A percentile compares a stretch with the other conserved stretches of the same genome.
These are phyloP conservation scores for Apocynum venetum DNA, from an alignment of 257 asterid species.

Conservation along the genomic window DNA sequence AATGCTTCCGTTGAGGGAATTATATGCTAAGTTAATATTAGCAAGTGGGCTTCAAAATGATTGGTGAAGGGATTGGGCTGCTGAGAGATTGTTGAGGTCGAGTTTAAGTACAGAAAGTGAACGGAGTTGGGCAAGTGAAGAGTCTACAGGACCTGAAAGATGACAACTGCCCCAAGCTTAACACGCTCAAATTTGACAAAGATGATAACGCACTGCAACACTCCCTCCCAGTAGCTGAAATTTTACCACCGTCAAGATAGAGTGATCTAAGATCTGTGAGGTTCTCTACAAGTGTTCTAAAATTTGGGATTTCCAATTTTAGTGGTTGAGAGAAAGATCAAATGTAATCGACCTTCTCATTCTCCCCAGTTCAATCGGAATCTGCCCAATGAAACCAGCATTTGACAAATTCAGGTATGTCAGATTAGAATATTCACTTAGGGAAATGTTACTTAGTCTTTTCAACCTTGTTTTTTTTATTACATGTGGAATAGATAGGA, in stretches of 20 bases:
- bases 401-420: not conserved
- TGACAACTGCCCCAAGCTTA: not conserved
- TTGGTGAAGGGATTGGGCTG: conserved; percentile 10
- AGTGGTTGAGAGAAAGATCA: conserved; percentile 9
- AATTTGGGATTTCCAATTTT: not conserved
- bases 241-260: conserved; percentile 17
- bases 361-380: conserved; percentile 19
- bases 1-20: conserved; percentile 15
- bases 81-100: not conserved
- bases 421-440: too few species aligned
- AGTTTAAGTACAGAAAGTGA: conserved; percentile 16
- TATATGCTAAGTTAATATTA: not conserved
- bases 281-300: conserved; percentile 7
- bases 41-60: conserved; percentile 17
- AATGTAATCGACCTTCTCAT: conserved; percentile 6
- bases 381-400: conserved; percentile 30
- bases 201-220: conserved; percentile 25
- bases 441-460: too few species aligned
- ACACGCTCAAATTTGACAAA: conserved; percentile 11
- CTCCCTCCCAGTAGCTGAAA: conserved; percentile 15
- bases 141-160: conserved; percentile 19
- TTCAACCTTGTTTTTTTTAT: too few species aligned
- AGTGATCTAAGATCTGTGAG: not conserved
- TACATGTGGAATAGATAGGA: not conserved
- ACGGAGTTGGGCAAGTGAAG: conserved; percentile 8